Percentiles rank a stretch among this genome's conserved stretches.
Conservation (phyloP, 2,329 filamentous ascomycete species). For the Zasmidium citrigriseum region DNA sequence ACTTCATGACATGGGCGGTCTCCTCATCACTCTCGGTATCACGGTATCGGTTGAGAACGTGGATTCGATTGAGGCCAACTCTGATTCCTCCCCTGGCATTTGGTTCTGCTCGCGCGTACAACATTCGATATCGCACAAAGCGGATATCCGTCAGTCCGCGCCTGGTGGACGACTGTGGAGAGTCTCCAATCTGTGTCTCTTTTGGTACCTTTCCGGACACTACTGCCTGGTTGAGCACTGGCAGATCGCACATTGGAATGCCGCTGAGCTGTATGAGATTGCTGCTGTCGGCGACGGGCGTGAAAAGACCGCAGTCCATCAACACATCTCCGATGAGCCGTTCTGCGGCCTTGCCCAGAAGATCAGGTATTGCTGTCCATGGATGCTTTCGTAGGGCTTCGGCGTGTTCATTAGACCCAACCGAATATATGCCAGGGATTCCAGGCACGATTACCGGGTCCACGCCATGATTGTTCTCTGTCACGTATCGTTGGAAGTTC, state of each 20-base stretch:
- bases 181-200: not conserved
- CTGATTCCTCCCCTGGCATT: conserved; percentile 68
- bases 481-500: conserved; percentile 65
- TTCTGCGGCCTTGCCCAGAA: conserved; percentile 76
- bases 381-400: conserved; percentile 65
- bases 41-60: conserved; percentile 75
- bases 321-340: conserved; percentile 76
- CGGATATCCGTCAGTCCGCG: conserved; percentile 51
- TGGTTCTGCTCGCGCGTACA: conserved; percentile 76
- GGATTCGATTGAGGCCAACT: conserved; percentile 78
- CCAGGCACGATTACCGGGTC: conserved; percentile 41
- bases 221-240: conserved; percentile 1
- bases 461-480: conserved; percentile 29
- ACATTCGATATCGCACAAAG: conserved; percentile 79
- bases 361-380: conserved; percentile 73
- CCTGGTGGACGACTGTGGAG: not conserved
- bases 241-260: conserved; percentile 56
- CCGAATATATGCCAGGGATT: conserved; percentile 67
- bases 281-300: conserved; percentile 58
- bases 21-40: conserved; percentile 51
- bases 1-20: conserved; percentile 77
- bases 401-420: conserved; percentile 70
- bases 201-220: not conserved
- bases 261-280: conserved; percentile 82
- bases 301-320: conserved; percentile 75